Base-by-base conservation (phyloP, 257 asterid species). In the Cruciata laevipes region DNA sequence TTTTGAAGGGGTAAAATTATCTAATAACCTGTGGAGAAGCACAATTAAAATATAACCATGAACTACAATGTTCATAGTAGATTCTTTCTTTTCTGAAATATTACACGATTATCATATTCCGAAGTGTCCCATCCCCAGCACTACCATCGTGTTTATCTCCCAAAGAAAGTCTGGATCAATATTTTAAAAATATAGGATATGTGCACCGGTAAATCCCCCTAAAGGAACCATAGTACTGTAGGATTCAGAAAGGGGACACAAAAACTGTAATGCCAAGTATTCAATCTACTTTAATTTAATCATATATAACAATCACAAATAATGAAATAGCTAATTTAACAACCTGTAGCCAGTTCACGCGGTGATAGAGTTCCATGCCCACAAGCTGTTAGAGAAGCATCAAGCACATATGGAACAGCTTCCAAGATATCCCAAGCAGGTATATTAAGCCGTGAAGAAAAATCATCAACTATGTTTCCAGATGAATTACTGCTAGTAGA, bases 361-460 rank as follows among this genome's bases (percentile, higher is more conserved):
- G 99, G 99, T 17, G 96, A 88, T 64, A 94, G 69, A 71, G 87
- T 84, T 68, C 92, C 96, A 74, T 94, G 97, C 76, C 89, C 91
- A 73, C 94, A 84, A 66, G 96, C 95, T 66, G 99, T 89, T 69
- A 94, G 92, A 64, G 97, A 86, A 78, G 99, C 97, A 81, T 90
- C 97, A 79, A 90, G 97, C 71, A 83, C 96, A 77, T 83, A 94
- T 21, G 99, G 99, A 77, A 88, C 82, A 74, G 99, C 99, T 73
- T 88, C 97, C 42, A 94, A 81, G 82, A 94, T 94, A 87, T 94
- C 97, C 97, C 99, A 94, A 78, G 97, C 99, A 74, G 99, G 99
- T 61, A 88, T 58, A 66, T 83, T 94, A 71, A 88, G 96, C 71
- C 81, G 82, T 68, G 74, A 82, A 77, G 75, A 76, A 63, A 74